Evolutionary conservation across 1,284 basidiomycete species (phyloP).

Genomic region (Ustilago lituana): DNA sequence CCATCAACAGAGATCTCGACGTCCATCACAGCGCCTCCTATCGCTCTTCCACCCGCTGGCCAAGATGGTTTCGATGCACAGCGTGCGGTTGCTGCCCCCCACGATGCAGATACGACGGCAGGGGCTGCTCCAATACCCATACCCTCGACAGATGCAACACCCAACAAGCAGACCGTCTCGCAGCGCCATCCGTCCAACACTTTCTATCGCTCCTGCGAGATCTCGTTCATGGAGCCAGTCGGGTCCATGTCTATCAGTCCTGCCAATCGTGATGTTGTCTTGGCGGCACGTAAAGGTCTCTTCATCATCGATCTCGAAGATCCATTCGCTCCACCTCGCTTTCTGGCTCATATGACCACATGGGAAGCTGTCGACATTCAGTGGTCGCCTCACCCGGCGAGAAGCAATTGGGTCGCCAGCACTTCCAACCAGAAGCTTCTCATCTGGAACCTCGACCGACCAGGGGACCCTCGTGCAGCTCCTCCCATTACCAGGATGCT

Average conservation of each 20-base stretch:
- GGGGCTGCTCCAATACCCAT: conserved; percentile 27
- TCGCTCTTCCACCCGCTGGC: conserved; percentile 30
- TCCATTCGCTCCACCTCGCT: conserved; percentile 86
- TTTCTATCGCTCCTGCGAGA: conserved; percentile 49
- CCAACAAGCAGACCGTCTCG: conserved; percentile 19
- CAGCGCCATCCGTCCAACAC: conserved; percentile 45
- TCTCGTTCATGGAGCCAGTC: conserved; percentile 59
- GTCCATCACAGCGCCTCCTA: conserved; percentile 11
- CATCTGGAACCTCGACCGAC: conserved; percentile 85
- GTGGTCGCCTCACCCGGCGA: conserved; percentile 90
- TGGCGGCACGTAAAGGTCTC: conserved; percentile 79
- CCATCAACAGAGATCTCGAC: conserved; percentile 41
- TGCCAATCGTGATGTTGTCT: conserved; percentile 64
- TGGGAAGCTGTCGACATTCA: conserved; percentile 95
- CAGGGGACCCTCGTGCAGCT: conserved; percentile 41
- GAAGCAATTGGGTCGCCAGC: conserved; percentile 89
- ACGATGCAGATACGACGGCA: conserved; percentile 6
- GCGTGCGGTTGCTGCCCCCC: conserved; percentile 20
- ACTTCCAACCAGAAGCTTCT: conserved; percentile 95
- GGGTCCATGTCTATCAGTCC: conserved; percentile 66
- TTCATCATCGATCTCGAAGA: conserved; percentile 94
- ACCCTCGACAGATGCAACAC: conserved; percentile 11
- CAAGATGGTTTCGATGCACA: conserved; percentile 42
- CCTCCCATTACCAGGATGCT: conserved; percentile 21
- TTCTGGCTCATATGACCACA: conserved; percentile 91